Evolutionary conservation across 2,329 filamentous ascomycete genomes (phyloP), one percentile per base, ranked within the genome.

Genomic region (Ampelomyces quisqualis): DNA sequence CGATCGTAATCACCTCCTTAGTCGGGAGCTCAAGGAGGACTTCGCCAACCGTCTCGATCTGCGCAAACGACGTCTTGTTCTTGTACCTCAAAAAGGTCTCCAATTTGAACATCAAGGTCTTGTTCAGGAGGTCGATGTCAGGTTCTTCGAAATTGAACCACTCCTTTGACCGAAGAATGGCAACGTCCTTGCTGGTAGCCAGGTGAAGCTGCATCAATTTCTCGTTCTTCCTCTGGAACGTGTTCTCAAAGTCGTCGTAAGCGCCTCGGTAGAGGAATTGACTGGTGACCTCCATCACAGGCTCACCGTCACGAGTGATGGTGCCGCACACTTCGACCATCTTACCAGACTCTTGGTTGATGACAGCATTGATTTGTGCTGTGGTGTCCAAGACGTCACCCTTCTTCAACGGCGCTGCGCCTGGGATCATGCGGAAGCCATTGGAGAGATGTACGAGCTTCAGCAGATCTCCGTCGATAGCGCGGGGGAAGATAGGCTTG

Each of bases 241-340:
- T 98, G 74, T 95, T 98, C 73, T 96, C 87, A 58, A 82, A 98
- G 70, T 98, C 94, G 40, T 80, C 86, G 73, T 98, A 98, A 20
- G 79, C 78, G 41, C 93, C 93, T 34, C 94, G 86, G 77, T 98
- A 98, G 61, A 98, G 71, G 79, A 98, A 98, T 70, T 98, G 93
- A 49, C 90, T 96, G 9, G 90, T 97, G 19, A 98, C 93, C 67
- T 98, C 90, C 93, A 98, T 98, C 49, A 98, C 89, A 5, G 90
- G 78, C 68, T 87, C 71, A 18, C 86, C 86, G 38, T 90, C 82
- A 29, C 93, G 86, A 38, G 80, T 85, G 60, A 98, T 95, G 5
- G 93, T 98, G 49, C 93, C 93, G 62, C 90, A 96, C n/a, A 98
- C 91, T 72, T 98, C 94, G 13, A 98, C 94, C 90, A 98, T 96